Base-by-base conservation (phyloP, 2,329 filamentous ascomycete species). In the Aspergillus ibericus region DNA sequence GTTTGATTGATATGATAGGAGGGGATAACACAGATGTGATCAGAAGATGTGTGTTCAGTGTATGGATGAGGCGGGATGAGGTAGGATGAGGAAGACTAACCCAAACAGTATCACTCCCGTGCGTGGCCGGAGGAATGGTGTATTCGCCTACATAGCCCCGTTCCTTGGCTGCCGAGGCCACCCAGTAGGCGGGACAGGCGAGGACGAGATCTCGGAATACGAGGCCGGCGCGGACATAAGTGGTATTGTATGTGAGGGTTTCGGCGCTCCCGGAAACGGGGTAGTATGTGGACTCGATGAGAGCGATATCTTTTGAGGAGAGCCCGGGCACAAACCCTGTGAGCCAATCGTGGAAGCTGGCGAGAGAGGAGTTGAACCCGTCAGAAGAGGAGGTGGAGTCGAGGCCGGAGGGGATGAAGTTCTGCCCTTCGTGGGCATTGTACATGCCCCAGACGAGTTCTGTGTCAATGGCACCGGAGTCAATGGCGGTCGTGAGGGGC, bases 361-460 rank as follows among this genome's bases (percentile, higher is more conserved):
- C 73, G 1, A 56, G 53, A 1, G 80, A 83, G 1, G 78, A 77
- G 62, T 85, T 85, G 67, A 82, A 86, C 0, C 78, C 76, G 1
- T 74, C 73, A 0, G 68, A 66, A 0, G 68, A 66, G 6, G 72
- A 69, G 8, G 29, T 22, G 13, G 53, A 59, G 49, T 71, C 67
- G 1, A 87, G 73, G 0, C 80, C 82, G 0, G 79, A 68, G 0
- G 84, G 83, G 20, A 86, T 75, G 64, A 88, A 88, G 61, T 84
- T 85, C 68, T 87, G 81, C 20, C 86, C 85, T 70, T 88, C 85
- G 66, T 86, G 82, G 0, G 81, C 78, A 67, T 88, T 88, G 69
- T 87, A 87, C 77, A 82, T 83, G n/a, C 79, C 77, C 61, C 82
- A 82, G 0, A 80, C 78, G 8, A 73, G 68, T 1, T 82, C 76